These are phyloP conservation scores for Aspergillus carbonarius DNA, from an alignment of 2,329 filamentous ascomycete genomes.

Conservation along the genomic window DNA sequence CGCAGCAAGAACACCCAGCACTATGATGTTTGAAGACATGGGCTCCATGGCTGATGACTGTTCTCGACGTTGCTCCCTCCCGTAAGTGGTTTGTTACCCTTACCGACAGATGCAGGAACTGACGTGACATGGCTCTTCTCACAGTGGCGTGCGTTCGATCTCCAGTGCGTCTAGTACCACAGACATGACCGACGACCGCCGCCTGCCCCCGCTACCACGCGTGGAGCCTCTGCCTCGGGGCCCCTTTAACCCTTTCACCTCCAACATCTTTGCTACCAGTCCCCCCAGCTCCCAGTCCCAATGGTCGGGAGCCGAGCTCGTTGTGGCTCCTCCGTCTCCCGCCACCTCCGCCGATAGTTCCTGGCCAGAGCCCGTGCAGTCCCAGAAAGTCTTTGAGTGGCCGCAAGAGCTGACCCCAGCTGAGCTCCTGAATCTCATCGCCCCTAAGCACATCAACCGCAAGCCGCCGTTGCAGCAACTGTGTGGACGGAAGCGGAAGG, in stretches of 20 bases:
- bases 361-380: conserved; percentile 34
- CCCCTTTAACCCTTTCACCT: conserved; percentile 38
- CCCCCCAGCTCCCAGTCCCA: conserved; percentile 34
- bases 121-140: conserved; percentile 3
- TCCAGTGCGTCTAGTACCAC: conserved; percentile 21
- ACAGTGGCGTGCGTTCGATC: conserved; percentile 26
- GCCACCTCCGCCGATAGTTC: conserved; percentile 40
- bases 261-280: conserved; percentile 30
- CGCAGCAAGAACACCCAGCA: not conserved
- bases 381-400: conserved; percentile 34
- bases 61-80: conserved; percentile 35
- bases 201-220: conserved; percentile 38
- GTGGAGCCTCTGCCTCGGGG: conserved; percentile 39
- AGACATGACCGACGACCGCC: conserved; percentile 36
- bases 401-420: conserved; percentile 33
- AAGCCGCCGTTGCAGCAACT: conserved; percentile 41
- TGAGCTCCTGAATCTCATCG: conserved; percentile 37
- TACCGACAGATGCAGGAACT: conserved; percentile 7
- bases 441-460: conserved; percentile 38
- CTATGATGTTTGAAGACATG: conserved; percentile 35
- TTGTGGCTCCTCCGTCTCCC: conserved; percentile 37
- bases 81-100: conserved; percentile 28
- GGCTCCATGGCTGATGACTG: conserved; percentile 28
- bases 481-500: conserved; percentile 42
- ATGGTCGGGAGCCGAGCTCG: conserved; percentile 31